phyloP scores from a whole-genome alignment of 129 eudicot genomes.

The Calendula officinalis region DNA sequence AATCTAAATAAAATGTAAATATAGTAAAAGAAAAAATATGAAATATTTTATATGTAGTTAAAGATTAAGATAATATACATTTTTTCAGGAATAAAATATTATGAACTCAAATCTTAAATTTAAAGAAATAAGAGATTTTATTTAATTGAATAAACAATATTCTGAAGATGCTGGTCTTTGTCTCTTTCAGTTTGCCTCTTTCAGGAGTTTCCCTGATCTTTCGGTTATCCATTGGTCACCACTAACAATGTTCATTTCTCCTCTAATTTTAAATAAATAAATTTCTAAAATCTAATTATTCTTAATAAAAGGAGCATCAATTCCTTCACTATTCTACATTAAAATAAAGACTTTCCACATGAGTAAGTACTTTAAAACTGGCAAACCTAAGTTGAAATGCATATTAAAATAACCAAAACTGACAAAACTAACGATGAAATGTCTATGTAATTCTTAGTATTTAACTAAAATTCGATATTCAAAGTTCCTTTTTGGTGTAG shows the following conservation, averaged over 20 bases:
- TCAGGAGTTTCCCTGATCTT: conserved; percentile 17
- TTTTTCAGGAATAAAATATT: neutral
- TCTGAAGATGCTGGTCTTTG: conserved; percentile 15
- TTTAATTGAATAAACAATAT: neutral
- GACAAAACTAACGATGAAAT: neutral
- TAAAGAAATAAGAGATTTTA: neutral
- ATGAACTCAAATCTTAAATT: neutral
- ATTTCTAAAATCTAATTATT: neutral
- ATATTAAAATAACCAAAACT: too few species aligned
- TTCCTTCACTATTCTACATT: neutral
- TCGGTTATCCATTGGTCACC: conserved; percentile 25
- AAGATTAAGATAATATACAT: too few species aligned
- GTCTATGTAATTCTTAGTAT: too few species aligned
- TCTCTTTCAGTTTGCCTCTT: conserved; percentile 23
- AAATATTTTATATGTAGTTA: too few species aligned
- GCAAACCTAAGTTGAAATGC: neutral
- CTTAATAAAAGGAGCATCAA: neutral
- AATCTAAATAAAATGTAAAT: too few species aligned
- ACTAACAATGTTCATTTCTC: conserved; percentile 5
- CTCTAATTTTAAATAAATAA: neutral
- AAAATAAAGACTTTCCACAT: neutral
- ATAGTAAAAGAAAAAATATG: too few species aligned
- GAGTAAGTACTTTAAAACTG: neutral
- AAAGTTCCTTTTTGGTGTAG: neutral
- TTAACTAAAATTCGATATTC: too few species aligned